Evolutionary conservation across 2,329 filamentous ascomycete genomes (phyloP), one percentile per base, ranked within the genome.

Genomic region (Xylaria digitata): DNA sequence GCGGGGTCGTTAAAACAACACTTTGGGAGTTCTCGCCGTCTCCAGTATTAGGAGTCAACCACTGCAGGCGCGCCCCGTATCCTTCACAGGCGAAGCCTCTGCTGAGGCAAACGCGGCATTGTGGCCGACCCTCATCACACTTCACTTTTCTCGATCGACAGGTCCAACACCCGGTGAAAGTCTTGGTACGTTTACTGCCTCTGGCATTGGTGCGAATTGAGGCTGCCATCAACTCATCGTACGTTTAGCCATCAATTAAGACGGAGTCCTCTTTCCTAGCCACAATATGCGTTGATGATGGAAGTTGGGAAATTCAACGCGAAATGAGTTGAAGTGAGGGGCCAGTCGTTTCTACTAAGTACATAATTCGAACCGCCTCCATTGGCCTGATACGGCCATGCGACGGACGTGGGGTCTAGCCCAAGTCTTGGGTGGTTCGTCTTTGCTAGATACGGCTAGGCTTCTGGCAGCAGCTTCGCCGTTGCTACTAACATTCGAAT

Each of bases 101-200:
- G 13, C 30, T n/a, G 26, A 50, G 48, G 26, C 48, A 50, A 32
- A 50, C 48, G 21, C 26, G 48, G 13, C 48, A 50, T 50, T 50
- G 48, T 32, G 48, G 48, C 26, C 48, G 48, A 32, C 23, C 30
- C 48, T 50, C 48, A 32, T 50, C 48, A 32, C 48, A 50, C 48
- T 50, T 50, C 26, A 50, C 48, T 23, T 50, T 50, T 50, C 48
- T 50, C 23, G 48, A 50, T 17, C 48, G 48, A 32, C 48, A 50
- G 2, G 48, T 50, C 48, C 48, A 50, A 50, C 48, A 50, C 21
- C 48, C 48, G 15, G 48, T 50, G 48, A 50, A 50, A 17, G 48
- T 50, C 48, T 50, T 50, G 23, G 48, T 50, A 50, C 48, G 48
- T 32, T 50, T 50, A 32, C 48, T 50, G 30, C 9, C 48, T 26